Evolutionary conservation across 331 rosid species (phyloP), one percentile per base, ranked within the genome.

Genomic region (Malus hybrid): DNA sequence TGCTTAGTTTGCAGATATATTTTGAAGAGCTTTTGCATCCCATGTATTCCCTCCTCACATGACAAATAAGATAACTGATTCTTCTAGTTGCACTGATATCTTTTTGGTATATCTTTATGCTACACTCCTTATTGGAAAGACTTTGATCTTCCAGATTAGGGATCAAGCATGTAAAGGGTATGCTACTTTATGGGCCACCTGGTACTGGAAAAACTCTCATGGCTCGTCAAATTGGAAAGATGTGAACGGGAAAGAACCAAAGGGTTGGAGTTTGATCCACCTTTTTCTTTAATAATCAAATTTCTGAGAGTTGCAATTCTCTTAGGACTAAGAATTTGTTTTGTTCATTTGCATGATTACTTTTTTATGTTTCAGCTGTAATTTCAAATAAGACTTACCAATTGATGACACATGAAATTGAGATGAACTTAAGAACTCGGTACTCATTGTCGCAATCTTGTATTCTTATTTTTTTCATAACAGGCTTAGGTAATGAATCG

Each of bases 171-270:
- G 99, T 94, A 63, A 94, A 94, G 82, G 99, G 99, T 50, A 94
- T 94, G 99, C 90, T 94, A 77, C 95, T 94, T 71, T 87, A 79
- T 87, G 99, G 99, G 59, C 99, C 99, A 52, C 99, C 99, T 88
- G 99, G 99, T 74, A 94, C 99, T 74, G 99, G 99, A 72, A 94
- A 94, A 82, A 9, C 99, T 76, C 97, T 94, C 42, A 92, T 92
- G 90, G 99, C 99, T 22, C 91, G 99, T 67, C 99, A 94, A 92
- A 94, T 94, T 76, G 97, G 97, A 79, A 92, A 86, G 85, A 77
- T 94, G 86, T 79, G 89, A 87, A 94, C 73, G 99, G 93, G 76
- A 92, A 84, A 83, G 97, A 92, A 71, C 99, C 97, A 67, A 94
- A 94, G 99, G 97, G 92, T 84, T 76, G 83, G 55, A 80, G 68